phyloP scores from a whole-genome alignment of 306 rosid genomes.

The Begonia peltatifolia region DNA sequence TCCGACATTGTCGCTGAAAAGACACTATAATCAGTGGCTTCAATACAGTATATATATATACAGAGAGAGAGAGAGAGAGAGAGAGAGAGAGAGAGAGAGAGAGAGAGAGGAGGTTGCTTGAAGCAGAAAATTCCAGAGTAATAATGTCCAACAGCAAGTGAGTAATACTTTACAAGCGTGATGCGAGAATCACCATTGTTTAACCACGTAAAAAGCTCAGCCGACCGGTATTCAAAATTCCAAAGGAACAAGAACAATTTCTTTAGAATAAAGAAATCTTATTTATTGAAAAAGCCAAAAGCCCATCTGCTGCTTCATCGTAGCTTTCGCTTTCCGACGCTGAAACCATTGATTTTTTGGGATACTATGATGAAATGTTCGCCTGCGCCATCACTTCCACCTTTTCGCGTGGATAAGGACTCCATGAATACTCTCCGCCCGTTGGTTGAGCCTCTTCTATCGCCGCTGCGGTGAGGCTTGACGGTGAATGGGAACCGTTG shows the following conservation, averaged over 20 bases:
- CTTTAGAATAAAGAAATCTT: slow-evolving; percentile 1
- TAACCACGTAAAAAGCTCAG: slow-evolving; percentile 3
- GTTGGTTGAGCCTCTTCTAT: too few species aligned
- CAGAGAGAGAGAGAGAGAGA: slow-evolving; percentile 6
- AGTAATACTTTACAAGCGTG: slow-evolving; percentile 34
- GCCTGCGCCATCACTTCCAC: too few species aligned
- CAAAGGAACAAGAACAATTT: slow-evolving; percentile 17
- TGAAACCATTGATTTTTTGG: slow-evolving; percentile 6
- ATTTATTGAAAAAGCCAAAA: slow-evolving; percentile 15
- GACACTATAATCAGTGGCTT: slow-evolving; percentile 1
- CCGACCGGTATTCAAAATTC: slow-evolving; percentile 28
- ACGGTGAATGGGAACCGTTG: slow-evolving; percentile 12
- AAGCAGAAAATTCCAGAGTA: slow-evolving; percentile 1
- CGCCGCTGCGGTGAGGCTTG: background rate
- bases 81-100: slow-evolving; percentile 6
- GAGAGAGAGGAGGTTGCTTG: slow-evolving; percentile 9
- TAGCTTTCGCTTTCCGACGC: slow-evolving; percentile 23
- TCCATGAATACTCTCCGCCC: too few species aligned
- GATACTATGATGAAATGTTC: too few species aligned
- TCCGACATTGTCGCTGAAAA: slow-evolving; percentile 32
- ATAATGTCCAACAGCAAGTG: slow-evolving; percentile 11
- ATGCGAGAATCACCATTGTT: slow-evolving; percentile 34
- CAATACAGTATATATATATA: too few species aligned
- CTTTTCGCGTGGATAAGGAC: too few species aligned
- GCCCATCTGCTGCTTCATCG: slow-evolving; percentile 1